Base-by-base conservation (phyloP, 2,329 filamentous ascomycete species). In the Cryphonectria japonica region DNA sequence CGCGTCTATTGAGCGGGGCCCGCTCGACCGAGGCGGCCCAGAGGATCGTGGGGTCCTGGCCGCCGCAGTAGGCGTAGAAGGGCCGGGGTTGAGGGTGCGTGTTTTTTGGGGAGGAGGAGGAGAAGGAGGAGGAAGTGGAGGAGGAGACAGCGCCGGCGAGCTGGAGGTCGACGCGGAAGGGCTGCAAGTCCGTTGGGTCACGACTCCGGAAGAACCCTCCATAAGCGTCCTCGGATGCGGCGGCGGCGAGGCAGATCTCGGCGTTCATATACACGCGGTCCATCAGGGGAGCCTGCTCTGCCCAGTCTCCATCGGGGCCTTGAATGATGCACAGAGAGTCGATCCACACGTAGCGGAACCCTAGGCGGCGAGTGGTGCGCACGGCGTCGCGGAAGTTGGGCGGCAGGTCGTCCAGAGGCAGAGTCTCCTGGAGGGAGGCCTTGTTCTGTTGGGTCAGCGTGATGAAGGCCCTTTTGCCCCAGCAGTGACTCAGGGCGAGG, bases 271-370 rank as follows among this genome's bases (percentile, higher is more conserved):
- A 69, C 3, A 69, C 61, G 37, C 29, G 26, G 46, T 57, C 62
- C 68, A 69, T 69, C 34, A 46, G 52, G 1, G 68, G 39, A 3
- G 68, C 61, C 61, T 69, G 60, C 16, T 39, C 22, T 29, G 50
- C 61, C 68, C 68, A 69, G 32, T 69, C 68, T 4, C 50, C 50
- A 1, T n/a, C 39, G 26, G 46, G 34, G 37, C 61, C 61, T 61
- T 69, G 68, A 7, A 59, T 39, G 39, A 69, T 69, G 34, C 68
- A 69, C 11, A 69, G 61, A 3, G 57, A 43, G 52, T 69, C 68
- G 46, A 69, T 39, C 68, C 68, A 69, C 22, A 69, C 11, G 7
- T 69, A 66, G 34, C 52, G 26, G 13, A 66, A 64, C 0, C 41
- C 61, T 3, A 69, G 46, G 34, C 32, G 32, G 8, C 43, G 43